phyloP scores from a whole-genome alignment of 2,329 filamentous ascomycete genomes.

The Aureobasidium sp. region DNA sequence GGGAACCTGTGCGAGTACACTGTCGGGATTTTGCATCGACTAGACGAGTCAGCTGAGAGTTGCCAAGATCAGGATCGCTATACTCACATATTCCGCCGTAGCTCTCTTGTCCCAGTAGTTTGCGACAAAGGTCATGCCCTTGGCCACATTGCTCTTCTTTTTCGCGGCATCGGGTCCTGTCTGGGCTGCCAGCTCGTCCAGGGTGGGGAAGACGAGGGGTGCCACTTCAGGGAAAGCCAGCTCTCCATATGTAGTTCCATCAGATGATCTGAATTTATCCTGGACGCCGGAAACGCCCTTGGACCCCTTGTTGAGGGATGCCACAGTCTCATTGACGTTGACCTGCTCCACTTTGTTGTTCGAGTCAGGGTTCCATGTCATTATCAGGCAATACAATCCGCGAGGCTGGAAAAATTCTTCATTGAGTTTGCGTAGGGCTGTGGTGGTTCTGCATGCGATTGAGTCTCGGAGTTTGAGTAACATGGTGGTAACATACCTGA shows the following conservation, averaged over 20 bases:
- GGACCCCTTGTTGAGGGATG: background rate
- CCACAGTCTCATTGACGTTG: conserved; percentile 3
- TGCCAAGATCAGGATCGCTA: background rate
- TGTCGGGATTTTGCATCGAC: conserved; percentile 10
- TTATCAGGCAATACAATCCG: conserved; percentile 10
- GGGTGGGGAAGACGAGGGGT: conserved; percentile 38
- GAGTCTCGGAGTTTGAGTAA: too few relatives aligned
- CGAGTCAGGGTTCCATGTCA: conserved; percentile 13
- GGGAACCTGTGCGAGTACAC: background rate
- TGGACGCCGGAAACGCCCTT: background rate
- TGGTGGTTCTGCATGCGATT: background rate
- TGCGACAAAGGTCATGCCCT: background rate
- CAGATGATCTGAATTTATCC: background rate
- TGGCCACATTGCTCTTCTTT: background rate
- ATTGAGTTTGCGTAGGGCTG: conserved; percentile 16
- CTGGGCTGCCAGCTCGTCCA: background rate
- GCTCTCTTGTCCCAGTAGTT: conserved; percentile 10
- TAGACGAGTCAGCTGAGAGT: background rate
- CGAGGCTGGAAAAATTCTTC: conserved; percentile 18
- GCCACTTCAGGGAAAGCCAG: conserved; percentile 36
- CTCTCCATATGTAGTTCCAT: conserved; percentile 20
- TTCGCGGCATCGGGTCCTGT: background rate
- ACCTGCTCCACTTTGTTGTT: background rate
- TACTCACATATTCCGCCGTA: conserved; percentile 2
- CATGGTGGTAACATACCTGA: background rate